These are phyloP conservation scores for Grosmannia penicillata DNA, from an alignment of 2,329 filamentous ascomycete genomes.

Conservation along the genomic window DNA sequence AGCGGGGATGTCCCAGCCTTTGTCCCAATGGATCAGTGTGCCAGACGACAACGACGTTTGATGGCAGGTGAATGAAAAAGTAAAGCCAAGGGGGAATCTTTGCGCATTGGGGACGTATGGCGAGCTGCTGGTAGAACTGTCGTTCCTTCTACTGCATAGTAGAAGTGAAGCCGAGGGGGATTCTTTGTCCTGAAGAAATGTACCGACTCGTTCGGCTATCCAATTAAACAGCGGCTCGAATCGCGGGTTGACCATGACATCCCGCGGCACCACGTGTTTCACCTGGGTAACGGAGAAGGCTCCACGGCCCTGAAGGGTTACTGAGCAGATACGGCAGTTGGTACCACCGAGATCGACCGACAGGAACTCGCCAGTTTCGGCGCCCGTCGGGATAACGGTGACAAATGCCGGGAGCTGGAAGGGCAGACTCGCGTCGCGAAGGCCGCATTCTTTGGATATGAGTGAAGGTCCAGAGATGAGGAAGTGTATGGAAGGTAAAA, in stretches of 20 bases:
- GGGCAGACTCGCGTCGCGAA: background rate
- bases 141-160: no score
- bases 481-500: background rate
- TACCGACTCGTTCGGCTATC: conserved; percentile 78
- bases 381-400: conserved; percentile 85
- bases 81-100: conserved; percentile 89
- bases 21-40: conserved; percentile 88
- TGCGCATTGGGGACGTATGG: no score
- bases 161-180: conserved; percentile 93
- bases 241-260: conserved; percentile 77
- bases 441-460: background rate
- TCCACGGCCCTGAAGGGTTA: conserved; percentile 80
- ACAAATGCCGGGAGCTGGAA: conserved; percentile 89
- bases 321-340: conserved; percentile 93
- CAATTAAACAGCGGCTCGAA: conserved; percentile 80
- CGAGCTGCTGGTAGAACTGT: no score
- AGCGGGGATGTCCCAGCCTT: conserved; percentile 90
- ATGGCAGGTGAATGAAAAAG: conserved; percentile 91
- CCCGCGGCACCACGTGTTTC: conserved; percentile 78
- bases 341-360: conserved; percentile 92
- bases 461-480: background rate
- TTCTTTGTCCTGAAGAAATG: conserved; percentile 69
- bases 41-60: conserved; percentile 91
- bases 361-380: conserved; percentile 90
- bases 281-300: conserved; percentile 85